Evolutionary conservation across 768 basidiomycete genomes (phyloP).

Genomic region (Kondoa subrosea): DNA sequence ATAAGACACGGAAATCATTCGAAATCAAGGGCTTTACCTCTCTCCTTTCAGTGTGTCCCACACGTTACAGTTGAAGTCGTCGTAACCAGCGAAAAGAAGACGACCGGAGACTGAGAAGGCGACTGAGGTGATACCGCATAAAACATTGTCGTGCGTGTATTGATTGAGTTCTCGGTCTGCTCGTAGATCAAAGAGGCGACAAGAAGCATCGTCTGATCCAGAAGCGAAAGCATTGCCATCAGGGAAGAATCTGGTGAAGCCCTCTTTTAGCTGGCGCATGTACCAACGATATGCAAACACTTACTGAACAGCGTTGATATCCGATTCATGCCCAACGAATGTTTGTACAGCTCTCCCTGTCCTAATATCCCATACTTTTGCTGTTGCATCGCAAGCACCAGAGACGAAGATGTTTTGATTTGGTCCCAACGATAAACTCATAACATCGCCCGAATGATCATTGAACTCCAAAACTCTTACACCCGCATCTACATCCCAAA

Average conservation of each 20-base stretch:
- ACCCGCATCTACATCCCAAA: slow-evolving; percentile 98
- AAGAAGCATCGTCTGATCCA: slow-evolving; percentile 96
- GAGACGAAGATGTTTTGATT: slow-evolving; percentile 95
- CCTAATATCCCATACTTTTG: slow-evolving; percentile 97
- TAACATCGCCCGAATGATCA: slow-evolving; percentile 98
- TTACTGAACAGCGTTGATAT: slow-evolving; percentile 97
- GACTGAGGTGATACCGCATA: slow-evolving; percentile 96
- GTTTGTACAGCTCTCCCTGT: slow-evolving; percentile 95
- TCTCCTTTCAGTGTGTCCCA: slow-evolving; percentile 99
- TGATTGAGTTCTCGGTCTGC: slow-evolving; percentile 93
- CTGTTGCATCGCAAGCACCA: slow-evolving; percentile 93
- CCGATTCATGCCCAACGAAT: slow-evolving; percentile 94
- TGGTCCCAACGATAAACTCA: slow-evolving; percentile 91
- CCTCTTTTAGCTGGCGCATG: neutral
- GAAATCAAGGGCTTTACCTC: slow-evolving; percentile 10
- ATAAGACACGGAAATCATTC: neutral
- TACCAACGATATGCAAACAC: slow-evolving; percentile 31
- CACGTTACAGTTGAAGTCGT: slow-evolving; percentile 99
- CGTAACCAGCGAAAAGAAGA: slow-evolving; percentile 94
- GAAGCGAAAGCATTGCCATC: slow-evolving; percentile 98
- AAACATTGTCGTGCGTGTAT: slow-evolving; percentile 95
- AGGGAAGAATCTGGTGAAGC: slow-evolving; percentile 73
- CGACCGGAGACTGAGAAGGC: slow-evolving; percentile 96
- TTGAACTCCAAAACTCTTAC: slow-evolving; percentile 96
- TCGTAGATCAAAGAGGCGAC: slow-evolving; percentile 91